phyloP scores from a whole-genome alignment of 495 filamentous ascomycete species.

The Annulohypoxylon moriforme region DNA sequence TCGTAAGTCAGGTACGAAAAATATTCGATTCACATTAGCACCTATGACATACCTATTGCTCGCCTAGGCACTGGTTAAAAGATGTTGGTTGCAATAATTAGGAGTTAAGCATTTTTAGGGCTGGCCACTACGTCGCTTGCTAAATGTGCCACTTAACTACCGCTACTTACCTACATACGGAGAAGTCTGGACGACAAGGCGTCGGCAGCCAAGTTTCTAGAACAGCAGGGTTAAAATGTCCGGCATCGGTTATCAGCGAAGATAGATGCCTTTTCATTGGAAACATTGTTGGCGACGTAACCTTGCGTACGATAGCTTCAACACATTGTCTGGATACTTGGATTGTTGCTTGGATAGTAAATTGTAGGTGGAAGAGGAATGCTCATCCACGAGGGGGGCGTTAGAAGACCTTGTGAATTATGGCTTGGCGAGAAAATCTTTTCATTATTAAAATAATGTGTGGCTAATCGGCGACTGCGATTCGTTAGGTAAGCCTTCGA shows the following conservation, averaged over 20 bases:
- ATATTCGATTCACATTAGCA: background rate
- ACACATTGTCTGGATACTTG: background rate
- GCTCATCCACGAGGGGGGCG: background rate
- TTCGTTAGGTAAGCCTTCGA: background rate
- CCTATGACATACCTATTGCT: background rate
- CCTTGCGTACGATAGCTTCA: background rate
- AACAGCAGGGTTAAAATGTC: background rate
- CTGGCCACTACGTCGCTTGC: background rate
- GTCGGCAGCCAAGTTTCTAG: background rate
- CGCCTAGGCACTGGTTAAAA: background rate
- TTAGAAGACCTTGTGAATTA: background rate
- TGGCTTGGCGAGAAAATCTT: background rate
- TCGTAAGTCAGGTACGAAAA: background rate
- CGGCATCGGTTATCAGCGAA: slow-evolving; percentile 2
- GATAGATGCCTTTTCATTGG: background rate
- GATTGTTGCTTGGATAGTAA: background rate
- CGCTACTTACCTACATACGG: background rate
- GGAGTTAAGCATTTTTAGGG: background rate
- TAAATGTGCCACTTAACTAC: background rate
- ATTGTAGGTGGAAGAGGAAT: slow-evolving; percentile 5
- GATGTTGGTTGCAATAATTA: background rate
- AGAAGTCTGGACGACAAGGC: background rate
- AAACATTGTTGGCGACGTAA: background rate
- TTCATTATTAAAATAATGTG: background rate
- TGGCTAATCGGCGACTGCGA: background rate